Percentiles rank a stretch among this genome's conserved stretches.
Conservation (phyloP, 495 filamentous ascomycete genomes). For the Haplographium delicatum region DNA sequence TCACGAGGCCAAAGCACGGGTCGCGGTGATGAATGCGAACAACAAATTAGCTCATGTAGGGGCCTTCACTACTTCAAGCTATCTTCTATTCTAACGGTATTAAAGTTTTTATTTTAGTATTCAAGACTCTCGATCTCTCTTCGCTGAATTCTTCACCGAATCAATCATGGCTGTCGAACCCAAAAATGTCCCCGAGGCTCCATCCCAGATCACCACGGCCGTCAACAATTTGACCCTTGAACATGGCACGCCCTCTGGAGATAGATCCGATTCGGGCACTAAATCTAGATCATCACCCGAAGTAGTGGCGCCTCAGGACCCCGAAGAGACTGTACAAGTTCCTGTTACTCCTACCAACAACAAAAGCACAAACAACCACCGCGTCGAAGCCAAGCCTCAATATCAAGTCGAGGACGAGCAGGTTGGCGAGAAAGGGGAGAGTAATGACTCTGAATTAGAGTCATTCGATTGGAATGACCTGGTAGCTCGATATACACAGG, state of each 20-base stretch:
- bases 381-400: background rate
- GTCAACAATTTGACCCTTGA: background rate
- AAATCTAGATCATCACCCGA: no score
- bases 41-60: background rate
- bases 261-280: background rate
- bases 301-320: background rate
- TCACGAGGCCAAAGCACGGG: background rate
- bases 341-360: background rate
- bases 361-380: background rate
- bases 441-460: conserved; percentile 5
- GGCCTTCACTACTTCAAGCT: background rate
- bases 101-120: no score
- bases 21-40: background rate
- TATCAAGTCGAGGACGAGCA: background rate
- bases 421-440: background rate
- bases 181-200: background rate
- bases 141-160: background rate
- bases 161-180: background rate
- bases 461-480: conserved; percentile 65
- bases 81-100: no score
- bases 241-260: background rate
- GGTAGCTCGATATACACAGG: conserved; percentile 54
- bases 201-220: background rate
- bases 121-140: background rate
- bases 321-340: conserved; percentile 11